Conservation (phyloP, 495 filamentous ascomycete genomes). For the Penicillium antarcticum region DNA sequence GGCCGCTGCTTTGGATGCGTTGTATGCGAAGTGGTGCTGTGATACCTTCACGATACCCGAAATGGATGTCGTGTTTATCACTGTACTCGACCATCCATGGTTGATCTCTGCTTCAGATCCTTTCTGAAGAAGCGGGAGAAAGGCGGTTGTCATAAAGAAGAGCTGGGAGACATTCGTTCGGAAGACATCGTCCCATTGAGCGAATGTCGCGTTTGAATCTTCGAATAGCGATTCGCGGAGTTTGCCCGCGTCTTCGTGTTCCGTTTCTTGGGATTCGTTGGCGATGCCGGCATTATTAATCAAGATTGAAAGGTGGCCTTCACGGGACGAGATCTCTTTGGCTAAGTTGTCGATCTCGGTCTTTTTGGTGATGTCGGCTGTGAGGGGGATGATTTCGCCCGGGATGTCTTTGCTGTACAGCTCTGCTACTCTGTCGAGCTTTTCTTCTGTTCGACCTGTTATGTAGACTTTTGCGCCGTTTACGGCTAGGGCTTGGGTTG, state of each 20-base stretch:
- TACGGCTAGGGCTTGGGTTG: slow-evolving; percentile 55
- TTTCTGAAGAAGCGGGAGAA: slow-evolving; percentile 39
- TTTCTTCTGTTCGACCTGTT: slow-evolving; percentile 53
- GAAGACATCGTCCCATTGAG: slow-evolving; percentile 46
- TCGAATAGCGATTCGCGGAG: slow-evolving; percentile 59
- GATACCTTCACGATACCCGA: slow-evolving; percentile 47
- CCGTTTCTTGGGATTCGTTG: slow-evolving; percentile 26
- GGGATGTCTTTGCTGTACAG: slow-evolving; percentile 41
- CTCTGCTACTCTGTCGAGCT: slow-evolving; percentile 51
- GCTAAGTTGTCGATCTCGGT: slow-evolving; percentile 41
- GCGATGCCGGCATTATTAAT: slow-evolving; percentile 57
- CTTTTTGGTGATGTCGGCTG: slow-evolving; percentile 49
- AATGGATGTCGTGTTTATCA: slow-evolving; percentile 60
- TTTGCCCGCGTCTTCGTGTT: slow-evolving; percentile 39
- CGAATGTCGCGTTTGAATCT: slow-evolving; percentile 25
- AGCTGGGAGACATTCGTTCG: slow-evolving; percentile 48
- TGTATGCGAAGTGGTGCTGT: slow-evolving; percentile 54
- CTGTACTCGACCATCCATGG: slow-evolving; percentile 49
- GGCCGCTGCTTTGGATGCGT: slow-evolving; percentile 48
- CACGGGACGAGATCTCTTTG: slow-evolving; percentile 40
- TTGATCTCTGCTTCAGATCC: slow-evolving; percentile 46
- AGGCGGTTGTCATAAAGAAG: slow-evolving; percentile 44
- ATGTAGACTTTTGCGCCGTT: slow-evolving; percentile 62
- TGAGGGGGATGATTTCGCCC: slow-evolving; percentile 56
- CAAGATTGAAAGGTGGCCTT: slow-evolving; percentile 47